Evolutionary conservation across 2,329 filamentous ascomycete species (phyloP), one percentile per base, ranked within the genome.

Genomic region (Paecilomyces variotii): DNA sequence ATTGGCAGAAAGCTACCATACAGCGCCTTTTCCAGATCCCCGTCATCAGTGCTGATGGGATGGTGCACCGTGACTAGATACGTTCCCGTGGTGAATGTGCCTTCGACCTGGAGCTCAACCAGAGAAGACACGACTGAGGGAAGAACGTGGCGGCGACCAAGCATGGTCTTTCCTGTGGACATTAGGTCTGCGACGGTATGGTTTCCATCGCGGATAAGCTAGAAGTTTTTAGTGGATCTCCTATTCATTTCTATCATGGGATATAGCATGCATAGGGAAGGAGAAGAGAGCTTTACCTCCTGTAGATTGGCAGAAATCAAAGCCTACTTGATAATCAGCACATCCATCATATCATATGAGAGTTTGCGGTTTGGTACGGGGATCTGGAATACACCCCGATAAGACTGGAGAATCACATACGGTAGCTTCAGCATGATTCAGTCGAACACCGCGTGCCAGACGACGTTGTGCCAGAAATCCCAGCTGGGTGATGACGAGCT

Each of bases 1-100:
- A 96, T 76, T 0, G 93, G 93, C 51, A 97, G 78, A 73, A 97
- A 97, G 62, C 88, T 93, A 27, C 91, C 91, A 73, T 97, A 97
- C 2, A 97, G 79, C 1, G 93, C 93, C 68, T 87, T 87, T n/a
- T 84, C 85, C 34, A 97, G 80, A 73, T 97, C 87, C 4, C 92
- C 93, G 71, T 97, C 89, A 63, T 96, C 88, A 60, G 86, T 87
- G 64, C 86, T 85, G 74, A 97, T 88, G 27, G 93, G 93, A 70
- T 95, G 86, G 76, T 96, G 91, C 19, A 97, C 90, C 0, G 93
- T 97, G 35, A 97, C 92, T 49, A 97, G 86, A 70, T 96, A 97
- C 1, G 92, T 96, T 57, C 93, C 93, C 5, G 84, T 88, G 28
- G 86, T 87, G 70, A 97, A 97, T 1, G 92, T 97, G 60, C 93